Evolutionary conservation across 208 protist species (phyloP).

Genomic region (Phytomonas sp.): DNA sequence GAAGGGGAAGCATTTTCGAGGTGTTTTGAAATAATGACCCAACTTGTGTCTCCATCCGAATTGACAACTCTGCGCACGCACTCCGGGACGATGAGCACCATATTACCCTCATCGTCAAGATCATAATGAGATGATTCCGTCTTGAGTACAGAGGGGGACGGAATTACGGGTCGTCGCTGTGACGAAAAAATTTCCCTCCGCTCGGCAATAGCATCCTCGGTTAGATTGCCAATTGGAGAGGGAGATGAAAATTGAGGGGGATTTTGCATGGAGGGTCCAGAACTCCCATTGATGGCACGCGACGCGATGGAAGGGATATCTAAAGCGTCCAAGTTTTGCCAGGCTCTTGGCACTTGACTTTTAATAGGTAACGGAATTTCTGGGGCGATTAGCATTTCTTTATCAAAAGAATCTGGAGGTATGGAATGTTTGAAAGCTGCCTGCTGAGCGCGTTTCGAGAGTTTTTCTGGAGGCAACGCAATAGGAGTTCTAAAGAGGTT

Average conservation of each 20-base stretch:
- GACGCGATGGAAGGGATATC: not conserved
- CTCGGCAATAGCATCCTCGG: constrained; percentile 3
- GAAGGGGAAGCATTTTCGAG: constrained; percentile 13
- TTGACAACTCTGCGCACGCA: constrained; percentile 32
- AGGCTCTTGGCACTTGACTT: not conserved
- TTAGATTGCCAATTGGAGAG: not conserved
- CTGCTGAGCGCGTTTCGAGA: not conserved
- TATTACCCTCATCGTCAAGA: constrained; percentile 30
- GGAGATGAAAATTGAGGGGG: not conserved
- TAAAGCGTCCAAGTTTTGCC: not conserved
- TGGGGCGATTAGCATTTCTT: not conserved
- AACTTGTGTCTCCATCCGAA: constrained; percentile 37
- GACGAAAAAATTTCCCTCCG: not conserved
- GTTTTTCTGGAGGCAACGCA: not conserved
- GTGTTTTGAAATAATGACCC: constrained; percentile 35
- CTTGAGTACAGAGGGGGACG: constrained; percentile 33
- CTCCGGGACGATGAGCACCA: constrained; percentile 10
- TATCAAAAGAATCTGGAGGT: not conserved
- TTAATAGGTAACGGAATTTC: not conserved
- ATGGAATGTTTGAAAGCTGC: not conserved
- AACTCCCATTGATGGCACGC: not conserved
- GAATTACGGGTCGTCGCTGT: constrained; percentile 24
- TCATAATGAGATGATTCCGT: constrained; percentile 22
- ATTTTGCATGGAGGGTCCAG: no score
- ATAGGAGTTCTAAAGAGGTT: not conserved